Evolutionary conservation across 148 eudicot species (phyloP).

Genomic region (Amaranthus hypochondriacus): DNA sequence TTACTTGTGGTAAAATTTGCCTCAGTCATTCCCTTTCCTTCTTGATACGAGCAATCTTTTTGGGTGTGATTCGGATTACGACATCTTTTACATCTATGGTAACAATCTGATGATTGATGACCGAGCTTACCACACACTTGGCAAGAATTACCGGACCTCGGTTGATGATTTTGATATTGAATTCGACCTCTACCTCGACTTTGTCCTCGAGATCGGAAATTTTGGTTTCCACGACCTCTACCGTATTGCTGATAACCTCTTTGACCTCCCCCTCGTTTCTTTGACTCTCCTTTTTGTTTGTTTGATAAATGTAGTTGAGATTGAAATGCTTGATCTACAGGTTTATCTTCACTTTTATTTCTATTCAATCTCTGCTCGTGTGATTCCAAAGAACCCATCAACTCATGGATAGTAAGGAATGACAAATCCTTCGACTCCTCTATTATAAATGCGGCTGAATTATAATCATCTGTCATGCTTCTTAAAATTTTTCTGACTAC

Average conservation of each 20-base stretch:
- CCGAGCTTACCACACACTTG: not conserved
- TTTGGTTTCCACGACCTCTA: not conserved
- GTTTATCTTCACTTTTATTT: not conserved
- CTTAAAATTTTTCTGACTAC: not conserved
- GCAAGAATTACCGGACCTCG: not conserved
- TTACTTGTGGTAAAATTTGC: not conserved
- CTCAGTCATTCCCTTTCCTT: not conserved
- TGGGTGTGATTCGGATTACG: not conserved
- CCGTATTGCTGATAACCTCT: not conserved
- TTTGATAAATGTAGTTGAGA: not conserved
- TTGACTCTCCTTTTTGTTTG: not conserved
- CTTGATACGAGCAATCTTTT: not conserved
- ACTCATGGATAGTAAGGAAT: not conserved
- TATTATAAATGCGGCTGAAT: not conserved
- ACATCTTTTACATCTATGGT: not conserved
- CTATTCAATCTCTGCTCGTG: not conserved
- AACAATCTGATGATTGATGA: conserved; percentile 1
- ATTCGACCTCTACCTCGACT: not conserved
- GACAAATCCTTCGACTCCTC: not conserved
- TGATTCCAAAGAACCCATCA: not conserved
- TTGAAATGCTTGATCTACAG: not conserved
- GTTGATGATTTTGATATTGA: not conserved
- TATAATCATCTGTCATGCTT: not conserved
- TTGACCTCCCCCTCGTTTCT: not conserved
- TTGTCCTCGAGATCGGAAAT: not conserved